Percentiles rank a stretch among this genome's conserved stretches.
Evolutionary conservation across 2,329 filamentous ascomycete species (phyloP).

Genomic region (Monilinia fructigena): DNA sequence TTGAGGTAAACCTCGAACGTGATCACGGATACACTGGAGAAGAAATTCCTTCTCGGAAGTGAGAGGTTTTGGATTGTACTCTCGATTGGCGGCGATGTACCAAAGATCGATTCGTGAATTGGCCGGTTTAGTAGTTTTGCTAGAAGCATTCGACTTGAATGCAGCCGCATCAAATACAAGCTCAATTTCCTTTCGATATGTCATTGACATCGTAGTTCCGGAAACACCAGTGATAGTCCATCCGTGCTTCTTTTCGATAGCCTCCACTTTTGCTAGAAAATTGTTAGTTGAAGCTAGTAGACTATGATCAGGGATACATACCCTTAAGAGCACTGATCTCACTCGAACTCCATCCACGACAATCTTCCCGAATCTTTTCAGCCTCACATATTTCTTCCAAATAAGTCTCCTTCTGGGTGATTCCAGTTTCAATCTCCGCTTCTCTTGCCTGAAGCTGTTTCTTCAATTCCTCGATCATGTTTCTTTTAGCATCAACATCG

Average conservation of each 20-base stretch:
- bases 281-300: constrained; percentile 42
- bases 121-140: constrained; percentile 26
- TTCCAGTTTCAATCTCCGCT: constrained; percentile 58
- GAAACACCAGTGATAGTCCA: constrained; percentile 70
- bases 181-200: constrained; percentile 69
- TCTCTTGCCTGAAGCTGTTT: constrained; percentile 67
- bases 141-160: constrained; percentile 48
- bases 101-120: constrained; percentile 64
- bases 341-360: constrained; percentile 79
- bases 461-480: constrained; percentile 64
- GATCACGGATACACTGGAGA: constrained; percentile 67
- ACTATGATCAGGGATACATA: constrained; percentile 43
- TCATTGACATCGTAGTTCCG: constrained; percentile 66
- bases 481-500: constrained; percentile 68
- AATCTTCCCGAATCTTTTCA: constrained; percentile 81
- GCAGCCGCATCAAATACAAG: constrained; percentile 67
- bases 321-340: constrained; percentile 81
- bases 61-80: constrained; percentile 53
- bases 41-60: constrained; percentile 73
- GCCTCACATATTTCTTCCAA: constrained; percentile 75
- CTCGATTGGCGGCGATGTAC: constrained; percentile 62
- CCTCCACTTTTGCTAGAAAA: constrained; percentile 58
- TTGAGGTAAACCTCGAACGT: constrained; percentile 62
- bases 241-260: constrained; percentile 63
- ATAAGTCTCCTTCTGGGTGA: constrained; percentile 66